Evolutionary conservation across 176 grass and related monocot genomes (phyloP).

Genomic region (Panicum miliaceum): DNA sequence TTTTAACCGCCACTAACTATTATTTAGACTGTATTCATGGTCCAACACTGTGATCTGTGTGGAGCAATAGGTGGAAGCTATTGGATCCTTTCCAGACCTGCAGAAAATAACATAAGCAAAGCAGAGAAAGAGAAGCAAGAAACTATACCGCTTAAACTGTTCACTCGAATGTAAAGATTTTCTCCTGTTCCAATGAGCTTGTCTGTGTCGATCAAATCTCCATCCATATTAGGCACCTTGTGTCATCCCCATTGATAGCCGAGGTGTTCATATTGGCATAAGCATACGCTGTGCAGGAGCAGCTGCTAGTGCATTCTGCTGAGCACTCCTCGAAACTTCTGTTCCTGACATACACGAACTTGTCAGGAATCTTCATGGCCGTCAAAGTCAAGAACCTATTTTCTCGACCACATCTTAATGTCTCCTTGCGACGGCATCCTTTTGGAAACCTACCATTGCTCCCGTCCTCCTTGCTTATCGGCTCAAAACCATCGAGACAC

Average conservation of each 20-base stretch:
- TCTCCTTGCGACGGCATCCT: constrained; percentile 3
- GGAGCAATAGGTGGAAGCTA: background rate
- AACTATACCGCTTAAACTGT: background rate
- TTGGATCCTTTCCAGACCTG: background rate
- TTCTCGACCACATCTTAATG: background rate
- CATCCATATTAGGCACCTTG: constrained; percentile 15
- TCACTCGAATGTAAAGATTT: constrained; percentile 19
- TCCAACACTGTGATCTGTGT: background rate
- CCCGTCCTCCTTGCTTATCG: background rate
- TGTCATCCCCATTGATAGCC: constrained; percentile 18
- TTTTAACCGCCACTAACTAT: background rate
- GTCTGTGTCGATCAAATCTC: constrained; percentile 1
- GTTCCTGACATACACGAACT: constrained; percentile 10
- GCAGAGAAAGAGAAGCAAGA: background rate
- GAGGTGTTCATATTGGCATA: constrained; percentile 1
- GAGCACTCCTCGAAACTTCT: constrained; percentile 12
- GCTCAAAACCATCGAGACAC: background rate
- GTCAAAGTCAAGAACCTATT: background rate
- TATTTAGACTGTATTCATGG: background rate
- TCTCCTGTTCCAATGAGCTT: background rate
- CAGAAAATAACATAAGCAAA: background rate
- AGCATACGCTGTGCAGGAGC: constrained; percentile 9
- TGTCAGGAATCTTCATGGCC: background rate
- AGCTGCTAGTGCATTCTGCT: constrained; percentile 1
- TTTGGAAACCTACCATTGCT: background rate